A percentile compares a stretch with the other conserved stretches of the same genome.
phyloP scores from a whole-genome alignment of 805 yeast species.

The Jamesozyma hellenica region DNA sequence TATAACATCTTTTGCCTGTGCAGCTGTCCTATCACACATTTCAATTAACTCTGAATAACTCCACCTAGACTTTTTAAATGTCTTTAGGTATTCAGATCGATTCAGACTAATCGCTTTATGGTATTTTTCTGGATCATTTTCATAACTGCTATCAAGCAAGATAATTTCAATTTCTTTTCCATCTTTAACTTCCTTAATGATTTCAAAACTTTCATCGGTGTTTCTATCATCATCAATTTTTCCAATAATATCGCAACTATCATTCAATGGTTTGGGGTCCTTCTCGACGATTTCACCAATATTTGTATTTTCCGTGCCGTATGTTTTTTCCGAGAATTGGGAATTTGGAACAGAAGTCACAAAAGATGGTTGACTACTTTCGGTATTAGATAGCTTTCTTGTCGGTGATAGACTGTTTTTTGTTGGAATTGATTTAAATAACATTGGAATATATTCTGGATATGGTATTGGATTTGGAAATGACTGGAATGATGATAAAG shows the following conservation, averaged over 20 bases:
- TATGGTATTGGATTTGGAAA: slow-evolving; percentile 7
- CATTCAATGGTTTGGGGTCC: too few relatives aligned
- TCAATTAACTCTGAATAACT: slow-evolving; percentile 13
- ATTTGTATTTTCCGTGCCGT: slow-evolving; percentile 13
- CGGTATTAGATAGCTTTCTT: slow-evolving; percentile 18
- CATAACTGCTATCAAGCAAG: slow-evolving; percentile 16
- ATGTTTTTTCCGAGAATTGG: slow-evolving; percentile 18
- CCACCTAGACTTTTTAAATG: slow-evolving; percentile 5
- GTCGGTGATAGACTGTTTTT: slow-evolving; percentile 13
- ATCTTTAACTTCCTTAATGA: slow-evolving; percentile 10
- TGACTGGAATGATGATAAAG: slow-evolving; percentile 19
- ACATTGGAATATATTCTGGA: not conserved
- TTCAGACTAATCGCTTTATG: too few relatives aligned
- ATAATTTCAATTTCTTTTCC: slow-evolving; percentile 21
- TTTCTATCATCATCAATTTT: not conserved
- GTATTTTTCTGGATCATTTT: not conserved
- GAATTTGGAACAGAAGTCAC: slow-evolving; percentile 15
- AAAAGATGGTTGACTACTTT: slow-evolving; percentile 12
- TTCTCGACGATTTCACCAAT: not conserved
- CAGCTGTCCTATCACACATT: slow-evolving; percentile 25
- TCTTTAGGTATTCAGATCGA: too few relatives aligned
- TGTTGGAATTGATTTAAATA: not conserved
- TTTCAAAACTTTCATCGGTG: slow-evolving; percentile 1
- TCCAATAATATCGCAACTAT: not conserved
- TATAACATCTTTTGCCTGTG: slow-evolving; percentile 19